phyloP scores from a whole-genome alignment of 2,329 filamentous ascomycete species.

The Pseudogymnoascus destructans region DNA sequence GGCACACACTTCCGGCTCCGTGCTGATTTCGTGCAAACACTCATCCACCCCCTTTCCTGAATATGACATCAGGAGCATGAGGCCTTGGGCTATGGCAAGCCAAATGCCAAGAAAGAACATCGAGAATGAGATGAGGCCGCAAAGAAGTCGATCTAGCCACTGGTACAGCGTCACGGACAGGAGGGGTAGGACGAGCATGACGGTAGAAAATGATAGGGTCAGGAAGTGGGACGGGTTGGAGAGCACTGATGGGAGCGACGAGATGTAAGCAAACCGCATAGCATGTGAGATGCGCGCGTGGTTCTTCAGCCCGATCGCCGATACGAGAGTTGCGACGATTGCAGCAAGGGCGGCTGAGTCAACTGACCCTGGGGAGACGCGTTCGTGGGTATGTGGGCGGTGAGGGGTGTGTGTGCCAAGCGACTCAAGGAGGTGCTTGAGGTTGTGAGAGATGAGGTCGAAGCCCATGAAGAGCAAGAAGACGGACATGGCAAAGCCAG shows the following conservation, averaged over 20 bases:
- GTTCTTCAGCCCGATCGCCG: slow-evolving; percentile 76
- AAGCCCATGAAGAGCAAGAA: slow-evolving; percentile 96
- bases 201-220: slow-evolving; percentile 70
- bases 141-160: slow-evolving; percentile 73
- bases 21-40: slow-evolving; percentile 74
- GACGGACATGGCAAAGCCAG: slow-evolving; percentile 90
- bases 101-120: slow-evolving; percentile 84
- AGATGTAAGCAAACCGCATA: slow-evolving; percentile 75
- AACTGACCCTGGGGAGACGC: slow-evolving; percentile 60
- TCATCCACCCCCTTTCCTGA: slow-evolving; percentile 30
- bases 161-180: slow-evolving; percentile 69
- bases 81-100: slow-evolving; percentile 71
- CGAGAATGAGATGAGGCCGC: slow-evolving; percentile 64
- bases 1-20: slow-evolving; percentile 59
- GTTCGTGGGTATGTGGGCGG: slow-evolving; percentile 51
- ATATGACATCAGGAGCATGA: slow-evolving; percentile 95
- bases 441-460: slow-evolving; percentile 83
- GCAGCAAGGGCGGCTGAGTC: slow-evolving; percentile 72
- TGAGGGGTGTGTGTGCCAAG: slow-evolving; percentile 60
- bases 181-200: slow-evolving; percentile 71
- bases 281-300: slow-evolving; percentile 85
- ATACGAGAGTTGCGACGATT: slow-evolving; percentile 70
- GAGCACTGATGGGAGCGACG: slow-evolving; percentile 70
- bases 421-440: slow-evolving; percentile 79
- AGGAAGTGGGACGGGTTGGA: slow-evolving; percentile 93